A percentile compares a stretch with the other conserved stretches of the same genome.
Evolutionary conservation across 306 rosid genomes (phyloP).

Genomic region (Spatholobus suberectus): DNA sequence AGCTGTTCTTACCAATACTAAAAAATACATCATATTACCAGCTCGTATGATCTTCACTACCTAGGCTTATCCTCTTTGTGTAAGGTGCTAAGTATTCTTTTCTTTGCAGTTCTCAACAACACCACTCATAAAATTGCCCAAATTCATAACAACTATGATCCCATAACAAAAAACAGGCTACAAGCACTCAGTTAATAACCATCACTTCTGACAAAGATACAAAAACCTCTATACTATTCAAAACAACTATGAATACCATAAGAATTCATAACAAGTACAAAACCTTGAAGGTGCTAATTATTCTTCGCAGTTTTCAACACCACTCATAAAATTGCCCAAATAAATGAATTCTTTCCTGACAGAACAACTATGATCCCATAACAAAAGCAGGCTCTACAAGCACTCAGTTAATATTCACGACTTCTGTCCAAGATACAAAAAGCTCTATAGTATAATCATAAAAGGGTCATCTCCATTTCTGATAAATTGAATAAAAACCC

Average conservation of each 20-base stretch:
- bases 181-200: background rate
- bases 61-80: background rate
- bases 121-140: background rate
- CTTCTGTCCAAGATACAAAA: slow-evolving; percentile 16
- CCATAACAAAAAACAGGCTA: slow-evolving; percentile 13
- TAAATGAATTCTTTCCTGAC: background rate
- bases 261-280: background rate
- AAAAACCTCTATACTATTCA: background rate
- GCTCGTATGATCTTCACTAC: slow-evolving; percentile 10
- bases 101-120: background rate
- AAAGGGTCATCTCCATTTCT: slow-evolving; percentile 9
- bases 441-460: background rate
- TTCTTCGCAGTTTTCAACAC: background rate
- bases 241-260: background rate
- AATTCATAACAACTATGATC: slow-evolving; percentile 18
- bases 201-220: slow-evolving; percentile 12
- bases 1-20: slow-evolving; percentile 25
- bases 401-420: background rate
- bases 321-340: background rate
- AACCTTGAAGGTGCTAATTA: slow-evolving; percentile 12
- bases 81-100: background rate
- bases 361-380: slow-evolving; percentile 1
- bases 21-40: background rate
- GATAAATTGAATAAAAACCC: slow-evolving; percentile 1
- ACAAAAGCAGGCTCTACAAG: slow-evolving; percentile 7